phyloP scores from a whole-genome alignment of 805 yeast species.

The Blastobotrys parvus region DNA sequence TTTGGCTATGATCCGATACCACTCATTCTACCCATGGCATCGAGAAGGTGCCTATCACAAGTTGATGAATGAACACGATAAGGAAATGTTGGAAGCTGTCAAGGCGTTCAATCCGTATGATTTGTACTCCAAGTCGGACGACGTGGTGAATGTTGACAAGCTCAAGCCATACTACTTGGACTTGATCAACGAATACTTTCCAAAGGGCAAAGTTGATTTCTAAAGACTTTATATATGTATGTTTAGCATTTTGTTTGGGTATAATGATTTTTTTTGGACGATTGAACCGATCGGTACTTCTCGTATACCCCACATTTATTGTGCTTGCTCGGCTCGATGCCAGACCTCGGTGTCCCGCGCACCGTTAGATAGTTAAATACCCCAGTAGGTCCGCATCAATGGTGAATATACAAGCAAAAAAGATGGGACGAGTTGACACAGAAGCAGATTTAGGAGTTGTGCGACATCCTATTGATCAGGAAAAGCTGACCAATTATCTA shows the following conservation, averaged over 20 bases:
- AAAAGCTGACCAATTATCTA: conserved; percentile 24
- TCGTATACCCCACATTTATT: too few species aligned
- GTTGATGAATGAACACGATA: conserved; percentile 56
- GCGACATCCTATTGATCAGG: conserved; percentile 25
- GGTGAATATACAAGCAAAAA: conserved; percentile 1
- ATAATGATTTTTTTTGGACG: neutral
- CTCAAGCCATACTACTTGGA: conserved; percentile 53
- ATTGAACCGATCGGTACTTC: too few species aligned
- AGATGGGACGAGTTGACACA: conserved; percentile 21
- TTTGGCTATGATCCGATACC: conserved; percentile 66
- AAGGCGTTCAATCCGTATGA: conserved; percentile 62
- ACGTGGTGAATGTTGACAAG: conserved; percentile 39
- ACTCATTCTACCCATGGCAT: conserved; percentile 72
- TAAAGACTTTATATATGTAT: conserved; percentile 19
- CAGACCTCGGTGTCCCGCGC: too few species aligned
- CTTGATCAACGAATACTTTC: conserved; percentile 60
- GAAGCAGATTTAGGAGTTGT: conserved; percentile 27
- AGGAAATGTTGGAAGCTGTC: conserved; percentile 53
- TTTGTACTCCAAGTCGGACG: conserved; percentile 53
- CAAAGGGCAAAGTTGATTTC: conserved; percentile 47
- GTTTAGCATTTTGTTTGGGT: neutral
- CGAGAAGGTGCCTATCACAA: conserved; percentile 58
- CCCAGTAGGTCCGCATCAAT: too few species aligned
- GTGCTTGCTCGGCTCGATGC: too few species aligned
- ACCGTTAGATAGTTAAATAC: too few species aligned